These are phyloP conservation scores for Phytophthora pistaciae DNA, from an alignment of 352 stramenopile species.

Conservation along the genomic window DNA sequence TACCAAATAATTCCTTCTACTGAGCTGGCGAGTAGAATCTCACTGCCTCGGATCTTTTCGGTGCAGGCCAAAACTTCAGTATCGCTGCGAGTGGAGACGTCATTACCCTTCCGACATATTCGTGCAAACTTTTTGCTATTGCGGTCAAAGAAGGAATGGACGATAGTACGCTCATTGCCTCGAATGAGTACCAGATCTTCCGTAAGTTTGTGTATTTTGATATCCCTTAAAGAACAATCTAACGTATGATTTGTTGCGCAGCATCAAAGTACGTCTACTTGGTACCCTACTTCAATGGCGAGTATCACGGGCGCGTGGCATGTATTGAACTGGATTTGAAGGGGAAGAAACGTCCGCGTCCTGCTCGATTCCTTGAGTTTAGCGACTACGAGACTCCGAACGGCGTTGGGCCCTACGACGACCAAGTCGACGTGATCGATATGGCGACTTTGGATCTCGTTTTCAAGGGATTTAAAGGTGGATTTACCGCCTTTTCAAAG, in stretches of 20 bases:
- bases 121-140: constrained; percentile 70
- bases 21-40: constrained; percentile 20
- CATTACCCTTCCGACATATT: constrained; percentile 60
- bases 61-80: constrained; percentile 26
- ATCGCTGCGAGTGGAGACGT: constrained; percentile 51
- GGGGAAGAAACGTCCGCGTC: constrained; percentile 78
- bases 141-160: constrained; percentile 72
- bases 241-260: constrained; percentile 27
- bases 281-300: constrained; percentile 74
- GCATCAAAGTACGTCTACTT: constrained; percentile 80
- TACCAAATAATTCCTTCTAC: constrained; percentile 56
- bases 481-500: constrained; percentile 68
- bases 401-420: constrained; percentile 71
- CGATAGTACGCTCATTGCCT: constrained; percentile 57
- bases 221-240: not conserved
- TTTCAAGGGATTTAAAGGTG: constrained; percentile 67
- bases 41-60: constrained; percentile 40
- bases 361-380: constrained; percentile 80
- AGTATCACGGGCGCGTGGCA: constrained; percentile 70
- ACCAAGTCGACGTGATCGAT: constrained; percentile 70
- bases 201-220: constrained; percentile 35
- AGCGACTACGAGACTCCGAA: constrained; percentile 77
- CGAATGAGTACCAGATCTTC: constrained; percentile 66
- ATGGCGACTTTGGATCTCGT: constrained; percentile 51
- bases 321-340: constrained; percentile 78